Conservation (phyloP, 1,139 yeast genomes). For the Kodamaea ohmeri region DNA sequence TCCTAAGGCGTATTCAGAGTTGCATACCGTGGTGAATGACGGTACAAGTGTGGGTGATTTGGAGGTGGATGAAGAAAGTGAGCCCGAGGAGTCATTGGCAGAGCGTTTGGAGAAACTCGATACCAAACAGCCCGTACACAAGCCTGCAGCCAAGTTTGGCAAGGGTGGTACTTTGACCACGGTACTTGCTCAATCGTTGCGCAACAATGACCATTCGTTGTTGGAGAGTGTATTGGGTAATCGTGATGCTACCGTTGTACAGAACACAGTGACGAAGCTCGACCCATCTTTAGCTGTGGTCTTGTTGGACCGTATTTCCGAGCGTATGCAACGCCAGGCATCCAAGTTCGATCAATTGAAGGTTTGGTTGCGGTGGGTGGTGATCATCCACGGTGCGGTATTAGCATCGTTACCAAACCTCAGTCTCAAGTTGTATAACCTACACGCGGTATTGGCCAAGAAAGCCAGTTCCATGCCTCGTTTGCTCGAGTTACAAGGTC, state of each 20-base stretch:
- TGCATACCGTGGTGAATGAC: constrained; percentile 59
- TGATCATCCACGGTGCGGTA: constrained; percentile 85
- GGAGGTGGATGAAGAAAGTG: constrained; percentile 42
- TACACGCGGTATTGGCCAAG: constrained; percentile 73
- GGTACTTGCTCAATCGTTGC: constrained; percentile 67
- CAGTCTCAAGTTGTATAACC: constrained; percentile 62
- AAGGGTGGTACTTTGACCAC: constrained; percentile 65
- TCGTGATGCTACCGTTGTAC: constrained; percentile 71
- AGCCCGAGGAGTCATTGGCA: constrained; percentile 48
- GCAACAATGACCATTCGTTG: constrained; percentile 66
- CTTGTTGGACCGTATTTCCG: constrained; percentile 79
- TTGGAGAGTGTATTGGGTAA: constrained; percentile 78
- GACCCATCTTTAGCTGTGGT: constrained; percentile 72
- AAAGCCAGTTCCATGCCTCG: constrained; percentile 78
- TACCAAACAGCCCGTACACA: constrained; percentile 18
- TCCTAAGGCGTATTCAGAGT: constrained; percentile 65
- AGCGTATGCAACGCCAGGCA: constrained; percentile 67
- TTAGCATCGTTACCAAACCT: constrained; percentile 69
- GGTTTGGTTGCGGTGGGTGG: constrained; percentile 91
- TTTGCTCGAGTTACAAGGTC: constrained; percentile 78
- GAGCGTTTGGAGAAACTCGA: constrained; percentile 53
- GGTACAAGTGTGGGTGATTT: constrained; percentile 63
- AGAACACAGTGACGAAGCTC: constrained; percentile 65
- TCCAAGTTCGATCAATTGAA: constrained; percentile 71
- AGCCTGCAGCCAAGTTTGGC: constrained; percentile 21